Evolutionary conservation across 2,329 filamentous ascomycete genomes (phyloP), one percentile per base, ranked within the genome.

Genomic region (Metarhizium brunneum): DNA sequence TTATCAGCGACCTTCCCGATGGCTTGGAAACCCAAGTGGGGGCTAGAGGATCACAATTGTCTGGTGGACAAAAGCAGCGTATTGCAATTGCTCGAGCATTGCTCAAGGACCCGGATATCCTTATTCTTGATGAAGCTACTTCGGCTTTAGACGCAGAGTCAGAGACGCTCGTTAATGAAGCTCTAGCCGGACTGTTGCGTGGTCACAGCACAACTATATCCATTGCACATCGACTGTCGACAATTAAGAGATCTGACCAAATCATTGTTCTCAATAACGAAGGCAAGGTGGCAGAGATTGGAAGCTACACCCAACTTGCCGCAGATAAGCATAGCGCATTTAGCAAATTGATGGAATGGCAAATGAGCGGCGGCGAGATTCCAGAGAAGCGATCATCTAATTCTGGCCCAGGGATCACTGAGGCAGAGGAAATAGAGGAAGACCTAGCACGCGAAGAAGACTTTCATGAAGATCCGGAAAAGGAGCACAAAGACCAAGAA

Each of bases 271-370:
- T 99, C 43, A 87, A 87, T 58, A 84, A 80, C 56, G 87, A 96
- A 65, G 95, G 94, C 59, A 86, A 82, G 57, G 92, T 99, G 3
- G 94, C 92, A 2, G 92, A 99, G 70, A 88, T 88, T 60, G 94
- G 94, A 56, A 87, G 86, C 56, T 99, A 95, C 69, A 74, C 79
- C 29, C 82, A 90, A 60, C 80, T 99, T 25, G 88, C 86, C 53
- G 77, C 81, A 5, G 83, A 90, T 57, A 80, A 82, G 16, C 76
- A 87, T 10, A 95, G 92, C 53, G 90, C 92, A 2, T 99, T 99
- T 67, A 92, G 86, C 64, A 94, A 88, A 73, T 77, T 99, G 54
- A 99, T 99, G 94, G 92, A 97, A 72, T 97, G 92, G 92, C 94
- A 99, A 73, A 88, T 97, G 83, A 94, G 82, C 64, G 92, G 92